phyloP scores from a whole-genome alignment of 2,329 filamentous ascomycete species.

The Apiospora arundinis region DNA sequence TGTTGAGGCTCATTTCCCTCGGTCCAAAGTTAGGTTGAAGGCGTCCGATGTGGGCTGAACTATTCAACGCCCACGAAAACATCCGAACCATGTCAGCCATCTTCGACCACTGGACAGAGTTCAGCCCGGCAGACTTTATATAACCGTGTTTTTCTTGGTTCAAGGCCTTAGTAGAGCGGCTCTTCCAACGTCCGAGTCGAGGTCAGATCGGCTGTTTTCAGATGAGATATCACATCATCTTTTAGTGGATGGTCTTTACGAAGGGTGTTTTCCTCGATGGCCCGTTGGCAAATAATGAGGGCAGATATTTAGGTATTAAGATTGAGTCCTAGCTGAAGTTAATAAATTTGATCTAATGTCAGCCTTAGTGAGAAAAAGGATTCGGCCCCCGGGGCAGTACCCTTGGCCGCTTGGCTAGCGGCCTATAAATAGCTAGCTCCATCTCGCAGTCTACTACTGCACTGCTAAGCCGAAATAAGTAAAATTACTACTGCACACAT shows the following conservation, averaged over 20 bases:
- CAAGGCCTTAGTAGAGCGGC: neutral
- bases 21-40: neutral
- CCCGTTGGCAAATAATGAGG: neutral
- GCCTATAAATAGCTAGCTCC: neutral
- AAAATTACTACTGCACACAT: neutral
- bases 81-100: too few species aligned
- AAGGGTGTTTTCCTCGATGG: too few species aligned
- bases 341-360: neutral
- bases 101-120: too few species aligned
- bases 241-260: neutral
- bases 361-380: neutral
- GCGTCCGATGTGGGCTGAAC: neutral
- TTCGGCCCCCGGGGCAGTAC: neutral
- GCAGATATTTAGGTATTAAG: neutral
- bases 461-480: neutral
- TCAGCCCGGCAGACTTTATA: too few species aligned
- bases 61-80: neutral
- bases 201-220: neutral
- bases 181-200: neutral
- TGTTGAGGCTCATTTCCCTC: neutral
- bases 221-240: neutral
- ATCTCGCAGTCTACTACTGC: neutral
- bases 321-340: neutral
- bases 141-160: neutral
- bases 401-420: neutral